Evolutionary conservation across 495 filamentous ascomycete species (phyloP).

Genomic region (Penicillium mononematosum): DNA sequence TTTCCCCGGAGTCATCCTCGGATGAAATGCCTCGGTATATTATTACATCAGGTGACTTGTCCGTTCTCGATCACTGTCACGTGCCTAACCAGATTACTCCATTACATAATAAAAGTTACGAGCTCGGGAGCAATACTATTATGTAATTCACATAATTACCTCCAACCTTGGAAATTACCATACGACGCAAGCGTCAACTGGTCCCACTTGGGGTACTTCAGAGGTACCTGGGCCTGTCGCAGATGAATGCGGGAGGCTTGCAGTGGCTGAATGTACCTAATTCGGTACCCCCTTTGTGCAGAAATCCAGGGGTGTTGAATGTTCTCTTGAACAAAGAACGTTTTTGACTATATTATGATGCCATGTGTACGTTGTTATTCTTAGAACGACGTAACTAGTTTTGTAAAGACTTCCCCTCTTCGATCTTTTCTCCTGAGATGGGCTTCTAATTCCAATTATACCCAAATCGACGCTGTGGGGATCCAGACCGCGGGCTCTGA

Average conservation of each 20-base stretch:
- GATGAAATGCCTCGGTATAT: slow-evolving; percentile 13
- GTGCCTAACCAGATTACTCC: neutral
- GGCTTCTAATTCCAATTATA: slow-evolving; percentile 14
- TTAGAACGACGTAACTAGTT: neutral
- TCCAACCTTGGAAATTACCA: neutral
- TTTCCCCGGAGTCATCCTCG: slow-evolving; percentile 14
- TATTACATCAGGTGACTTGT: slow-evolving; percentile 7
- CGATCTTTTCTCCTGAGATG: slow-evolving; percentile 9
- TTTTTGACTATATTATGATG: neutral
- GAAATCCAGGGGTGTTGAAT: neutral
- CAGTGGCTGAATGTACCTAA: neutral
- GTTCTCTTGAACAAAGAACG: neutral
- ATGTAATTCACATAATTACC: no score
- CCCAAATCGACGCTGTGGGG: slow-evolving; percentile 16
- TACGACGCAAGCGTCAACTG: neutral
- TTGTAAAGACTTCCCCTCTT: neutral
- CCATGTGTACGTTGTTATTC: neutral
- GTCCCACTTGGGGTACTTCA: slow-evolving; percentile 10
- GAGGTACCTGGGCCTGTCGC: neutral
- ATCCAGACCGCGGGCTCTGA: slow-evolving; percentile 12
- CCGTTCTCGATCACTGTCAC: slow-evolving; percentile 1
- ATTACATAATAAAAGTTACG: neutral
- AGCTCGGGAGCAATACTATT: neutral
- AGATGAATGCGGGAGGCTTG: neutral
- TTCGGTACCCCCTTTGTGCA: neutral